phyloP scores from a whole-genome alignment of 2,329 filamentous ascomycete genomes.

The Monascus ruber region DNA sequence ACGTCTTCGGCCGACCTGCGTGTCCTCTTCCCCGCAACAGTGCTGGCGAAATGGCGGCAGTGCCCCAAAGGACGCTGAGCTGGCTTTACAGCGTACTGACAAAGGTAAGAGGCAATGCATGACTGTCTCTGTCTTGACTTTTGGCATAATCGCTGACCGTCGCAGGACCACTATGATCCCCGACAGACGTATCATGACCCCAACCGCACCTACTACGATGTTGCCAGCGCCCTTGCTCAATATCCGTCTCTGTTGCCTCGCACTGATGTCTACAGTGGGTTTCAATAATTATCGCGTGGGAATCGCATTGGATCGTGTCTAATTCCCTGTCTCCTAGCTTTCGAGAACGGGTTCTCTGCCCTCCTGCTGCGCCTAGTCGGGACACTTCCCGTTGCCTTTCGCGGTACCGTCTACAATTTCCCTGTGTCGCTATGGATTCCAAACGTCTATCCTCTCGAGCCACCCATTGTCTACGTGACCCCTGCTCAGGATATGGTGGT shows the following conservation, averaged over 20 bases:
- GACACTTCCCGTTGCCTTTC: constrained; percentile 82
- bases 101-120: constrained; percentile 42
- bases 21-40: constrained; percentile 1
- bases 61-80: constrained; percentile 81
- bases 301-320: constrained; percentile 9
- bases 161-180: constrained; percentile 26
- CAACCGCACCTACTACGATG: constrained; percentile 84
- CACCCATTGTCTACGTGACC: constrained; percentile 78
- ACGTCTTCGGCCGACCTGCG: too few relatives aligned
- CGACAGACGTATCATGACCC: constrained; percentile 83
- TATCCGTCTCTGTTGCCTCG: constrained; percentile 71
- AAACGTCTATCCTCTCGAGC: constrained; percentile 74
- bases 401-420: constrained; percentile 80
- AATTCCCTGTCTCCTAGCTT: constrained; percentile 45
- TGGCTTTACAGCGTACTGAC: constrained; percentile 91
- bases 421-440: constrained; percentile 90
- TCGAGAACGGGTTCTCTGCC: constrained; percentile 75
- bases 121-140: too few relatives aligned
- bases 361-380: constrained; percentile 78
- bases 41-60: constrained; percentile 43
- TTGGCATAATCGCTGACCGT: background rate
- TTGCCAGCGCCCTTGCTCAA: constrained; percentile 67
- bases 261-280: constrained; percentile 89
- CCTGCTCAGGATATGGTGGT: constrained; percentile 83
- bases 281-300: background rate